Evolutionary conservation across 805 yeast species (phyloP).

Genomic region (Lipomyces spencermartinsiae): DNA sequence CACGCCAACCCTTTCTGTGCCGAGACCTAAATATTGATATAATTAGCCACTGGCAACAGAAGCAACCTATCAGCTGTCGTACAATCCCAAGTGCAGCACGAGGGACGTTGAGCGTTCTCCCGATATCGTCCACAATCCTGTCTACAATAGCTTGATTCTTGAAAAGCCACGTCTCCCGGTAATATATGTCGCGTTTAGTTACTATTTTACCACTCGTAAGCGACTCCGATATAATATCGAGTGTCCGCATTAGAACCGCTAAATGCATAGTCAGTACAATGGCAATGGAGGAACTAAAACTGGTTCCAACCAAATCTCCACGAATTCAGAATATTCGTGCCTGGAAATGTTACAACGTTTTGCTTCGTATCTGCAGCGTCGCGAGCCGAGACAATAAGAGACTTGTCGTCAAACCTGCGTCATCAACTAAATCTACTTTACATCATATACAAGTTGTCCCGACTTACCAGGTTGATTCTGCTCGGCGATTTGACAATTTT

Average conservation of each 20-base stretch:
- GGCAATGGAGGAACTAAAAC: not conserved
- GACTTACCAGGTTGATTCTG: constrained; percentile 4
- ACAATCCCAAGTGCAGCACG: constrained; percentile 53
- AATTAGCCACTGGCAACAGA: not conserved
- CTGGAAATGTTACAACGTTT: constrained; percentile 18
- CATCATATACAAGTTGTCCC: not conserved
- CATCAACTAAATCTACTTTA: not conserved
- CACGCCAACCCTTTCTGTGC: constrained; percentile 37
- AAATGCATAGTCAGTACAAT: not conserved
- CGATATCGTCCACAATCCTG: constrained; percentile 49
- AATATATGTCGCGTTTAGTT: constrained; percentile 64
- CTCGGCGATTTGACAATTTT: constrained; percentile 4
- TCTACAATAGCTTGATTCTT: constrained; percentile 53
- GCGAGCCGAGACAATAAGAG: not conserved
- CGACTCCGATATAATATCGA: constrained; percentile 28
- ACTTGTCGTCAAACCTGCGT: not conserved
- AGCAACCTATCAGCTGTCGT: not conserved
- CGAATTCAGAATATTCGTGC: constrained; percentile 4
- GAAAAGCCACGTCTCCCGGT: constrained; percentile 62
- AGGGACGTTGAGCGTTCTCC: constrained; percentile 49
- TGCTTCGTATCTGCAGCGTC: not conserved
- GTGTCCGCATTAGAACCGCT: constrained; percentile 22
- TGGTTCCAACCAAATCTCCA: constrained; percentile 7
- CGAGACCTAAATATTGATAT: constrained; percentile 19
- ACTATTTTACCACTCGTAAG: constrained; percentile 17